A percentile compares a stretch with the other conserved stretches of the same genome.
Conservation (phyloP, 768 basidiomycete genomes). For the Gloeophyllum trabeum region DNA sequence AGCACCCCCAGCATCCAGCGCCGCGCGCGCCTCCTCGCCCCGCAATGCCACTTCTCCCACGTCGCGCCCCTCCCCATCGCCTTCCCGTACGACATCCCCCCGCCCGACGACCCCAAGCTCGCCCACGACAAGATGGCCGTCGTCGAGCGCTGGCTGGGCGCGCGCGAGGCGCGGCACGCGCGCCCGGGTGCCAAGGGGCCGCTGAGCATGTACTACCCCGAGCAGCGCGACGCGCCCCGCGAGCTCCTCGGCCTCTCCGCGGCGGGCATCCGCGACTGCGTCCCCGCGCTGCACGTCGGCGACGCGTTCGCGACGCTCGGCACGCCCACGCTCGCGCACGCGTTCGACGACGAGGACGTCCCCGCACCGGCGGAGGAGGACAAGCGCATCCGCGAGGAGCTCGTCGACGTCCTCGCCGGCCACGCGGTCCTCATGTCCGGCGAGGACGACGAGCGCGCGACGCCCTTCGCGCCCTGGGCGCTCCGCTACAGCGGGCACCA, state of each 20-base stretch:
- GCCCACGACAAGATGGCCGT: constrained; percentile 43
- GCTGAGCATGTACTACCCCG: constrained; percentile 36
- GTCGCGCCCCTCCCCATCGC: constrained; percentile 72
- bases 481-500: constrained; percentile 88
- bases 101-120: constrained; percentile 35
- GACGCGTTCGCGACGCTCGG: constrained; percentile 68
- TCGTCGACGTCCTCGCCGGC: constrained; percentile 77
- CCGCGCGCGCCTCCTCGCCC: constrained; percentile 48
- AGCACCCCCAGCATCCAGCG: constrained; percentile 57
- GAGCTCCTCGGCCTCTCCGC: constrained; percentile 67
- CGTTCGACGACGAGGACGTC: constrained; percentile 15
- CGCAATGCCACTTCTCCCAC: constrained; percentile 63
- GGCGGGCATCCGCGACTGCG: constrained; percentile 56
- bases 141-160: constrained; percentile 69
- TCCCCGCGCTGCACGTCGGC: constrained; percentile 82
- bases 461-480: constrained; percentile 55
- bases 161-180: constrained; percentile 46
- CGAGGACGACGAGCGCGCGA: constrained; percentile 18
- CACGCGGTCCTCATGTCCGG: constrained; percentile 54
- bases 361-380: constrained; percentile 17
- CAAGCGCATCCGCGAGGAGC: constrained; percentile 45
- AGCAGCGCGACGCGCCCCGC: constrained; percentile 37
- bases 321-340: constrained; percentile 34
- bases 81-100: constrained; percentile 72
- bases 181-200: constrained; percentile 16